Percentiles rank a stretch among this genome's conserved stretches.
Conservation (phyloP, 208 protist genomes). For the Leishmania tarentolae region DNA sequence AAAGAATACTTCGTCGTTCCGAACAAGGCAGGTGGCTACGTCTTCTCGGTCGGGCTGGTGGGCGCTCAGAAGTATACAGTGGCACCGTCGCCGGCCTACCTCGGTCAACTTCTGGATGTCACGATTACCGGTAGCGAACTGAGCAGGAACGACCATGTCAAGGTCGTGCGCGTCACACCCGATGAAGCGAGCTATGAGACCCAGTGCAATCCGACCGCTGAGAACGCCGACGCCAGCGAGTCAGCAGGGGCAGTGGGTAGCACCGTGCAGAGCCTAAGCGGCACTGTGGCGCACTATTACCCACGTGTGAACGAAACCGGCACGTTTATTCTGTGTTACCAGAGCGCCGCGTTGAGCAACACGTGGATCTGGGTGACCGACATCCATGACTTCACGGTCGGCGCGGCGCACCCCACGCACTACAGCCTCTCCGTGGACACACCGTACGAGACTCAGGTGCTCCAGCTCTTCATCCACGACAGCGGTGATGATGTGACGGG, state of each 20-base stretch:
- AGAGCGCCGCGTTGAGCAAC: conserved; percentile 46
- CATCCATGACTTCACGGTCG: conserved; percentile 66
- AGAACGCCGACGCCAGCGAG: conserved; percentile 66
- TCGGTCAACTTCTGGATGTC: conserved; percentile 69
- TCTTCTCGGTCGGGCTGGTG: conserved; percentile 81
- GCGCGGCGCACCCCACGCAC: conserved; percentile 52
- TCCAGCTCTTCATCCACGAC: conserved; percentile 51
- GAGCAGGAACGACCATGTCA: conserved; percentile 67
- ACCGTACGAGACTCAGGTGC: conserved; percentile 65
- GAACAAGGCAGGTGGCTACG: conserved; percentile 65
- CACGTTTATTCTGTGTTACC: conserved; percentile 85
- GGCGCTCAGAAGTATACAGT: conserved; percentile 83
- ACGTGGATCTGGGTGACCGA: conserved; percentile 67
- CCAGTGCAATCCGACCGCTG: conserved; percentile 51
- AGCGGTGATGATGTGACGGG: neutral
- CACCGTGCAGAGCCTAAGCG: conserved; percentile 42
- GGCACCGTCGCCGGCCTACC: conserved; percentile 55
- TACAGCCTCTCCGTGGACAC: conserved; percentile 51
- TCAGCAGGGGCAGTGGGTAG: conserved; percentile 47
- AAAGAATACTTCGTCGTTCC: conserved; percentile 56
- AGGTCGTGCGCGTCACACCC: conserved; percentile 56
- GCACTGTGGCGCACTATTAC: conserved; percentile 58
- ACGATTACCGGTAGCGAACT: conserved; percentile 75
- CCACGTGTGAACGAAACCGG: conserved; percentile 74
- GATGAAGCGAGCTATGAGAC: conserved; percentile 30